phyloP scores from a whole-genome alignment of 1,284 basidiomycete genomes.

The Xerocomus minutiporus region DNA sequence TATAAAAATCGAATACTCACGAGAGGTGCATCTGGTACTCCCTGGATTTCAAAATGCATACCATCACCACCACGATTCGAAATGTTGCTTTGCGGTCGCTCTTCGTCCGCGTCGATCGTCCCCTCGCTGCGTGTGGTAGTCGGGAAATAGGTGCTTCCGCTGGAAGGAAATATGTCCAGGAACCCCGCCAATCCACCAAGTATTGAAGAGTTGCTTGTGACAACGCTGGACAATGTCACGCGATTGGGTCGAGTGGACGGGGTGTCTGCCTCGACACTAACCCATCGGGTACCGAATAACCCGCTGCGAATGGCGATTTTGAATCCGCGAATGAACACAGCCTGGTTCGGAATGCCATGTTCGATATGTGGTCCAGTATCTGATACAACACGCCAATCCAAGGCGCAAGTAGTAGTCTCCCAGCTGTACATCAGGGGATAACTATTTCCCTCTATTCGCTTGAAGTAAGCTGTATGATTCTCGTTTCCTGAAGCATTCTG shows the following conservation, averaged over 20 bases:
- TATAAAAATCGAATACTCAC: background rate
- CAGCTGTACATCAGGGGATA: background rate
- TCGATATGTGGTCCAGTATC: background rate
- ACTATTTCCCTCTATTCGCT: background rate
- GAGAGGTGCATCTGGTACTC: background rate
- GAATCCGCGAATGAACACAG: constrained; percentile 14
- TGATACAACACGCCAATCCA: constrained; percentile 7
- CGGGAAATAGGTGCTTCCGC: background rate
- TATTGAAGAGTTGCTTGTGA: background rate
- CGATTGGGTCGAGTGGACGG: constrained; percentile 1
- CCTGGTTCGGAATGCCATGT: constrained; percentile 8
- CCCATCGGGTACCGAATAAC: background rate
- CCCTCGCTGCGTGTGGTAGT: background rate
- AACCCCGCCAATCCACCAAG: background rate
- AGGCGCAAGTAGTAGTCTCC: background rate
- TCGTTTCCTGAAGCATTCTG: background rate
- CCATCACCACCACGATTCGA: background rate
- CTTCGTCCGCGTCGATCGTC: background rate
- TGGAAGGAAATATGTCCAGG: background rate
- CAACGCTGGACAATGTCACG: background rate
- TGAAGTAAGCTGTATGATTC: background rate
- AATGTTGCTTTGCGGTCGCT: background rate
- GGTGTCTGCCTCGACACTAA: constrained; percentile 6
- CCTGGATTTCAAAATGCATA: background rate
- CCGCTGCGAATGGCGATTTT: constrained; percentile 9